Conservation (phyloP, 176 grass and related monocot genomes). For the Aegilops longissima region DNA sequence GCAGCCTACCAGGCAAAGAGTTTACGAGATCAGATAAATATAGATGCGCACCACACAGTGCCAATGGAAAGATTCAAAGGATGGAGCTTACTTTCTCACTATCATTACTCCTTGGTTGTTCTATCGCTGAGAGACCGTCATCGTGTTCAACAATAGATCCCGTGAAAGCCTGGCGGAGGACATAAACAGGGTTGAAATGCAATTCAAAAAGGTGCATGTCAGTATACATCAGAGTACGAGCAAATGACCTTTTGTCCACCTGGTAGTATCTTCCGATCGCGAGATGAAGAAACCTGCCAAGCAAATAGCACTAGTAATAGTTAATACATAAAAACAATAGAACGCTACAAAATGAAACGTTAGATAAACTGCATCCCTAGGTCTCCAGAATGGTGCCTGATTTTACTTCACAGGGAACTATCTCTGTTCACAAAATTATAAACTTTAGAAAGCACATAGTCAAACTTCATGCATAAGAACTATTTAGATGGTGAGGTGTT, state of each 20-base stretch:
- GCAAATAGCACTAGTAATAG: conserved; percentile 10
- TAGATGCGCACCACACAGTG: background rate
- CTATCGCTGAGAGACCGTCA: conserved; percentile 39
- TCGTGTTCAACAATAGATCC: conserved; percentile 81
- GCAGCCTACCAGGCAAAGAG: conserved; percentile 37
- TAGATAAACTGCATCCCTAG: background rate
- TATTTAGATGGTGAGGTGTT: background rate
- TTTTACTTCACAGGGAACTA: conserved; percentile 4
- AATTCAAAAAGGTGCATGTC: background rate
- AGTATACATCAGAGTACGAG: conserved; percentile 9
- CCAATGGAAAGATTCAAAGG: background rate
- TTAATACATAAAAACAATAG: background rate
- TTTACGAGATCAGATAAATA: background rate
- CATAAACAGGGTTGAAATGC: conserved; percentile 1
- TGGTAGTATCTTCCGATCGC: conserved; percentile 33
- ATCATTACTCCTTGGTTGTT: conserved; percentile 40
- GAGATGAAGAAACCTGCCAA: conserved; percentile 45
- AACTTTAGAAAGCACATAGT: background rate
- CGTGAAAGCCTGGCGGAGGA: conserved; percentile 55
- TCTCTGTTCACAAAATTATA: background rate
- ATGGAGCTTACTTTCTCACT: conserved; percentile 38
- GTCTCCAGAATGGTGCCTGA: conserved; percentile 4
- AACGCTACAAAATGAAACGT: background rate
- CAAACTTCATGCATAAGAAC: background rate
- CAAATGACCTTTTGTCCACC: conserved; percentile 47